A percentile compares a stretch with the other conserved stretches of the same genome.
Evolutionary conservation across 306 rosid genomes (phyloP).

Genomic region (Ormosia semicastrata): DNA sequence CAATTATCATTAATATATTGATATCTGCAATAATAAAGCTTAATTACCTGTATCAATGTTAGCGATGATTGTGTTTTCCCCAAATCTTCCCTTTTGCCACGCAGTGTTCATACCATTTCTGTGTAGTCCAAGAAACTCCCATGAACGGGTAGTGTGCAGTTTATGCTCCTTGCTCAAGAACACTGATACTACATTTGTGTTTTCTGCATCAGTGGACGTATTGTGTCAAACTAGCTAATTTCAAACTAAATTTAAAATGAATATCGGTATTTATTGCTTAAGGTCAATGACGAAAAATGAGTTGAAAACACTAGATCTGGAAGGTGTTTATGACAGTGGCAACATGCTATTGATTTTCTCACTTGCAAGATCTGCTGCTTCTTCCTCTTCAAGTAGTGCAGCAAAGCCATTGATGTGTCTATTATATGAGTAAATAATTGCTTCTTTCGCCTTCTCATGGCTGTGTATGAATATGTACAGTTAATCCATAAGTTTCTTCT

Average conservation of each 20-base stretch:
- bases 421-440: conserved; percentile 55
- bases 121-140: conserved; percentile 59
- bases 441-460: conserved; percentile 38
- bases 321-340: neutral
- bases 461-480: conserved; percentile 16
- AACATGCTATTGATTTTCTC: neutral
- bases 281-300: neutral
- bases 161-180: conserved; percentile 53
- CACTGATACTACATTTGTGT: conserved; percentile 53
- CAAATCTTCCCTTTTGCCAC: conserved; percentile 41
- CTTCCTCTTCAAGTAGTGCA: conserved; percentile 34
- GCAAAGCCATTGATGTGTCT: conserved; percentile 42
- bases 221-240: neutral
- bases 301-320: neutral
- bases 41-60: conserved; percentile 41
- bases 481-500: neutral
- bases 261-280: neutral
- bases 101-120: conserved; percentile 36
- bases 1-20: no score
- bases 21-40: no score
- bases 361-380: conserved; percentile 54
- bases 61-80: conserved; percentile 41
- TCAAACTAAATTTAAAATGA: neutral
- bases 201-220: conserved; percentile 25
- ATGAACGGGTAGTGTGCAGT: conserved; percentile 67